Evolutionary conservation across 1,139 yeast species (phyloP), one percentile per base, ranked within the genome.

Genomic region (Zygosaccharomyces sapae): DNA sequence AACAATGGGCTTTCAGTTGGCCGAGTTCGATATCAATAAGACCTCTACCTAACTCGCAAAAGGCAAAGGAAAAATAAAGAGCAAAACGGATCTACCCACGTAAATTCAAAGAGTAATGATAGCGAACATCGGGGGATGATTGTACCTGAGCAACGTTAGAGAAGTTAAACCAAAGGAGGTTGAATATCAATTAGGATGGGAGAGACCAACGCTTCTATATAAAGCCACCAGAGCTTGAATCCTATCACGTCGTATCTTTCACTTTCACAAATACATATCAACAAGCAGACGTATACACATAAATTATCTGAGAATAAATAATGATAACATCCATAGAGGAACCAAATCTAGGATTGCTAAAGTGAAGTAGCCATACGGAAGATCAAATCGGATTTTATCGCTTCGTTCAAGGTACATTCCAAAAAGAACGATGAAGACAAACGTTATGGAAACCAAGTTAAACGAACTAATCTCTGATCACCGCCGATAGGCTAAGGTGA

Each of bases 321-420:
- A 61, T 38, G 55, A 62, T 3, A 51, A 54, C 2, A 59, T 61
- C 41, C 63, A 62, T 44, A 56, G 58, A 38, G 53, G 55, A 33
- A 51, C 58, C 50, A 68, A 61, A 48, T 49, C 57, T 5, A 45
- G 63, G 18, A 62, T 65, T 1, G 55, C 61, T 2, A 65, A 65
- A 45, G 48, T 57, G 4, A 43, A 43, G 13, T 54, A 51, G 5
- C 69, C 69, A 5, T 51, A 50, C 12, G 54, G 69, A 50, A 55
- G 69, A 38, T 65, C 69, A 6, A 68, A 65, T 48, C 60, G 66
- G 62, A 47, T 65, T 4, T 47, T 65, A 33, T 65, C 66, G 7
- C 61, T 64, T 7, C 58, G 56, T 44, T 44, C 52, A n/a, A 55
- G 62, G 27, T 65, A 58, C 41, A 55, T 61, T 1, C 65, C 67